Percentiles rank a stretch among this genome's conserved stretches.
phyloP scores from a whole-genome alignment of 2,329 filamentous ascomycete species.

The Colletotrichum limetticola region DNA sequence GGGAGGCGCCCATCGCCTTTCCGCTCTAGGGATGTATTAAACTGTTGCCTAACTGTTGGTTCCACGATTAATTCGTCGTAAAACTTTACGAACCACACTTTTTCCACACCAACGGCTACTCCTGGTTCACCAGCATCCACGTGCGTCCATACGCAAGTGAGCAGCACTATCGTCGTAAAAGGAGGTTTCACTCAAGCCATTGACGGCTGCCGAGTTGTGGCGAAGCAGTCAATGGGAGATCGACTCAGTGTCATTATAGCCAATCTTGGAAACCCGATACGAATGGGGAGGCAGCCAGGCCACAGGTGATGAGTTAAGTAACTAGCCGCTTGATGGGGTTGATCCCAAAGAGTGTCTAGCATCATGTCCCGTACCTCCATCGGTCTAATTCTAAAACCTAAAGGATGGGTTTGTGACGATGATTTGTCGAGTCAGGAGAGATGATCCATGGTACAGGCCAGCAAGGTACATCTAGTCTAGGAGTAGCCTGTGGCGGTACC shows the following conservation, averaged over 20 bases:
- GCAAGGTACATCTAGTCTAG: background rate
- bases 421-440: background rate
- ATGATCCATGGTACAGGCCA: background rate
- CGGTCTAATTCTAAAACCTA: background rate
- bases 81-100: background rate
- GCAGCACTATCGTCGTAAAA: background rate
- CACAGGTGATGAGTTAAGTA: too few relatives aligned
- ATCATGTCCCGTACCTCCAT: background rate
- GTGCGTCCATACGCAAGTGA: background rate
- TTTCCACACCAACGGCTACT: background rate
- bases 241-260: background rate
- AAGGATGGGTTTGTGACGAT: background rate
- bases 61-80: background rate
- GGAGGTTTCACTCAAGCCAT: background rate
- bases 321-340: background rate
- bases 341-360: background rate
- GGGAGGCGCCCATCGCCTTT: background rate
- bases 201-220: background rate
- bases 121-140: background rate
- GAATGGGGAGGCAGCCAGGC: background rate
- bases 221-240: background rate
- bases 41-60: constrained; percentile 15
- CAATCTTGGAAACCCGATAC: background rate
- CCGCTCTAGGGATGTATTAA: constrained; percentile 1
- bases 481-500: background rate